Base-by-base conservation (phyloP, 257 asterid species). In the Cruciata laevipes region DNA sequence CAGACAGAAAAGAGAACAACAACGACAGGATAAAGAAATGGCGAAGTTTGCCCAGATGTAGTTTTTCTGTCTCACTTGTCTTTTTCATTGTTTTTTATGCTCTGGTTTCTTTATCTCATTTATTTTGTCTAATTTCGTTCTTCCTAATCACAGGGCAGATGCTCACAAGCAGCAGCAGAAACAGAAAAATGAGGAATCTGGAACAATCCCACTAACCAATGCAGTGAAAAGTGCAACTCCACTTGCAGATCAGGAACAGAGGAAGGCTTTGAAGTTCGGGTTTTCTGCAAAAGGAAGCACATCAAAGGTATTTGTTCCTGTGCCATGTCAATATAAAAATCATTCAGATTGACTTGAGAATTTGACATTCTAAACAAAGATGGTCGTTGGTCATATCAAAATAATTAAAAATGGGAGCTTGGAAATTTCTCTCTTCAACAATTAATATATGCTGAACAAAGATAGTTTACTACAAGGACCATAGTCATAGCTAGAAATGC, bases 1-100 rank as follows among this genome's bases (percentile, higher is more conserved):
- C 82, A 88, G 97, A 61, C 96, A 90, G 75, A 94, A 90, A 85
- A 81, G 99, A 77, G 97, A 90, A 72, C 94, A 86, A 65, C 96
- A 88, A 66, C 97, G 96, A 56, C 95, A 84, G 77, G 96, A 90
- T 69, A 87, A 70, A 85, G 97, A 90, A 83, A 84, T 94, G 89
- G 96, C 92, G 40, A 94, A 94, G 81, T 87, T 87, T 77, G 80
- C 80, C 66, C 97, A 88, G 74, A 94, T 87, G 97, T 94, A 84
- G 17, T 23, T 30, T 62, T 42, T 37, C 55, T 17, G 20, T 69
- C 55, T 64, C 33, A 31, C 58, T 27, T 3, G 0, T 35, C 18
- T 51, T 17, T 64, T 27, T 42, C 32, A 11, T 3, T 12, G 38
- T 57, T 17, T 6, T 1, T 35, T 18, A 20, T 33, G 35, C 49